Conservation (phyloP, 352 stramenopile genomes). For the Saprolegnia diclina region DNA sequence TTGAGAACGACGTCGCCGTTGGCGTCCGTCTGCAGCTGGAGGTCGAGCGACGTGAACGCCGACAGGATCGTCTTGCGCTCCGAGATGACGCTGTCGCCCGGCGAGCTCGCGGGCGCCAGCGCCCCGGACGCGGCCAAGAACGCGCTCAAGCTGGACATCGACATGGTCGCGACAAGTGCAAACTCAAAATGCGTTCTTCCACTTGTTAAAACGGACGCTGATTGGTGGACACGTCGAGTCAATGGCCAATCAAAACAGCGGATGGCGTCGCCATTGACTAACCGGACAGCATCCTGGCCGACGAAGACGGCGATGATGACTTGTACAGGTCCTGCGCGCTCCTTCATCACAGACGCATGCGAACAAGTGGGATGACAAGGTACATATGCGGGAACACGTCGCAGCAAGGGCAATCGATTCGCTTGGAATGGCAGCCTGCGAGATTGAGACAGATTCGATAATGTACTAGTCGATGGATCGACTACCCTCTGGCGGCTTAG, state of each 20-base stretch:
- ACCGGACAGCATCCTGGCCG: too few relatives aligned
- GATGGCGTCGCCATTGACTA: too few relatives aligned
- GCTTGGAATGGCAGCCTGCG: too few relatives aligned
- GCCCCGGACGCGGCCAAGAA: conserved; percentile 24
- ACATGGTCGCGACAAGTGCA: conserved; percentile 1
- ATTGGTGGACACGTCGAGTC: not conserved
- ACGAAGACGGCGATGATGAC: too few relatives aligned
- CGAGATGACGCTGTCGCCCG: conserved; percentile 8
- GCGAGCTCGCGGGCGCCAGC: conserved; percentile 8
- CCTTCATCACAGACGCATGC: too few relatives aligned
- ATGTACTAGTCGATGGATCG: not conserved
- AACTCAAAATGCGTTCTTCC: conserved; percentile 10
- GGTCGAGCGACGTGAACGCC: conserved; percentile 19
- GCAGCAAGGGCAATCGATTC: too few relatives aligned
- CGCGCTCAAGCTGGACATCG: conserved; percentile 26
- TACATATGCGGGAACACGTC: too few relatives aligned
- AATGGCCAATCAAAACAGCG: not conserved
- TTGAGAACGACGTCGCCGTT: conserved; percentile 26
- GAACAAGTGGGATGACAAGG: too few relatives aligned
- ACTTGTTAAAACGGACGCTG: not conserved
- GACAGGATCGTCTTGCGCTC: conserved; percentile 27
- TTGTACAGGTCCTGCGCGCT: too few relatives aligned
- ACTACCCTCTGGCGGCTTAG: not conserved
- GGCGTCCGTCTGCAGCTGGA: conserved; percentile 19
- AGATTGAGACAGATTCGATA: not conserved